phyloP scores from a whole-genome alignment of 2,329 filamentous ascomycete genomes.

The Podosphaera xanthii region DNA sequence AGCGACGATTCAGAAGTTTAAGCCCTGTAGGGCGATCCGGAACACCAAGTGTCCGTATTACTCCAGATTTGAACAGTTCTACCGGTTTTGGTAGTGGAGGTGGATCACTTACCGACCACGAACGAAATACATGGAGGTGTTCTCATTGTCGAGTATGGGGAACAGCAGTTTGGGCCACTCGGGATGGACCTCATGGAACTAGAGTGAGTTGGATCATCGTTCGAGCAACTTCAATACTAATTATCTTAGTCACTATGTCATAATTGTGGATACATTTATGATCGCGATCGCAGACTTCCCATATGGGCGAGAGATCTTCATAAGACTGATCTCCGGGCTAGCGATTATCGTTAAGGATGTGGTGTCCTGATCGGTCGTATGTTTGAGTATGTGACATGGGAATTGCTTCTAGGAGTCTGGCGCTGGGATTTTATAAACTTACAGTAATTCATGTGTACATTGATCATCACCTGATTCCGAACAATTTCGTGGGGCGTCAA shows the following conservation, averaged over 20 bases:
- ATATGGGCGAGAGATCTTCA: slow-evolving; percentile 55
- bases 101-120: slow-evolving; percentile 46
- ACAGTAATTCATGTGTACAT: neutral
- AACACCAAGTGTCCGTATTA: slow-evolving; percentile 50
- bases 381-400: neutral
- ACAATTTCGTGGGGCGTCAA: no score
- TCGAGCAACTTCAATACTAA: neutral
- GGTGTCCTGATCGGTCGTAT: neutral
- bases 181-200: slow-evolving; percentile 68
- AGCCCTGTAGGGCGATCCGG: slow-evolving; percentile 51
- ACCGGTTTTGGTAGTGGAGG: slow-evolving; percentile 31
- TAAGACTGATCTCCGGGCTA: slow-evolving; percentile 13
- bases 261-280: slow-evolving; percentile 77
- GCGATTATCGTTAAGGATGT: slow-evolving; percentile 13
- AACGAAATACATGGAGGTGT: slow-evolving; percentile 71
- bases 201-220: slow-evolving; percentile 35
- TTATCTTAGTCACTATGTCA: slow-evolving; percentile 51
- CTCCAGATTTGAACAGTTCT: slow-evolving; percentile 58
- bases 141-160: slow-evolving; percentile 74
- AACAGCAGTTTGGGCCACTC: slow-evolving; percentile 77
- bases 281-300: slow-evolving; percentile 66
- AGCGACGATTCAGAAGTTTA: slow-evolving; percentile 71
- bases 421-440: neutral
- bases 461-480: neutral
- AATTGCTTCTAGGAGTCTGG: neutral